Evolutionary conservation across 2,329 filamentous ascomycete genomes (phyloP).

Genomic region (Diaporthe eres): DNA sequence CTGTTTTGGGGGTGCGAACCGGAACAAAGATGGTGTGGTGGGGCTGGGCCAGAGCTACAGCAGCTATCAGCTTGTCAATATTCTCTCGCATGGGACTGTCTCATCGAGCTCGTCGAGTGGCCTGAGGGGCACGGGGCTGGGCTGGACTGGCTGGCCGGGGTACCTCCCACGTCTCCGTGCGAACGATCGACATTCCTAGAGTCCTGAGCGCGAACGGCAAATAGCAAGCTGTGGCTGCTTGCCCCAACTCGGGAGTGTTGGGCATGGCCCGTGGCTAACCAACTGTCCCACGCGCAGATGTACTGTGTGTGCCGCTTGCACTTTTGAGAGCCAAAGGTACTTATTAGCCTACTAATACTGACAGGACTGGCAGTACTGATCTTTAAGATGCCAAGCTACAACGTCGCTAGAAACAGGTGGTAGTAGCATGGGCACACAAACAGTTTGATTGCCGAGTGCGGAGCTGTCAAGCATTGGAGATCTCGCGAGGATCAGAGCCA

Average conservation of each 20-base stretch:
- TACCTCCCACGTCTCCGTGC: conserved; percentile 5
- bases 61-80: conserved; percentile 10
- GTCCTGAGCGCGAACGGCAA: conserved; percentile 14
- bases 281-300: neutral
- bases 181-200: conserved; percentile 24
- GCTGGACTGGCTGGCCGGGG: neutral
- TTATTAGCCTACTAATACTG: neutral
- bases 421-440: neutral
- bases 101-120: conserved; percentile 18
- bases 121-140: conserved; percentile 3
- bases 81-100: conserved; percentile 25
- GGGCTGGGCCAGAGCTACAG: conserved; percentile 7
- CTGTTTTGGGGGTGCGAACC: conserved; percentile 6
- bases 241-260: conserved; percentile 10
- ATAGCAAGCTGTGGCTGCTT: neutral
- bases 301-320: neutral
- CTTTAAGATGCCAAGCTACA: neutral
- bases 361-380: neutral
- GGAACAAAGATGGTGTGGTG: conserved; percentile 26
- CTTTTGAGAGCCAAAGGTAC: neutral
- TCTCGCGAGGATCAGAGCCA: conserved; percentile 7
- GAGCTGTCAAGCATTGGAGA: conserved; percentile 27
- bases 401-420: neutral
- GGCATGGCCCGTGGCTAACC: neutral
- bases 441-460: conserved; percentile 22